Evolutionary conservation across 257 asterid genomes (phyloP), one percentile per base, ranked within the genome.

Genomic region (Ehretia macrophylla): DNA sequence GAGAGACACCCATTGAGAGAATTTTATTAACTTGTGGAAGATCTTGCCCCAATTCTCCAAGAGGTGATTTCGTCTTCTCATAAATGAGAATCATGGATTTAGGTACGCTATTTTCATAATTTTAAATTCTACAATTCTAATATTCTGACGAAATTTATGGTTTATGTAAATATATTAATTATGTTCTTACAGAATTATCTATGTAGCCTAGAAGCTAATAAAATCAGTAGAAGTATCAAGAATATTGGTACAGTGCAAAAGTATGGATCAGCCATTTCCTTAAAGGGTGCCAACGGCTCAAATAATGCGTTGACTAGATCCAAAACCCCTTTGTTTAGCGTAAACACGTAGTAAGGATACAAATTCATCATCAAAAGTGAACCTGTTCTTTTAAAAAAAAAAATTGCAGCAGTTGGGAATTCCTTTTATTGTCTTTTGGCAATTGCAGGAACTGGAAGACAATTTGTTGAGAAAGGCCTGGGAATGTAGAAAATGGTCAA

Each of bases 291-390:
- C 69, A 93, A 66, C 11, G 99, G 97, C 81, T 85, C 89, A 80
- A 93, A 93, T 48, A 93, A 80, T 0, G 97, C 77, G 50, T 86
- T 85, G 3, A 85, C 96, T 63, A 93, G 59, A 14, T 95, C 97
- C 40, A 93, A 95, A 45, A 93, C 87, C 57, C 97, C 99, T 71
- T 89, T 85, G 80, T 89, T 89, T 88, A 86, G 88, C 97, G 86
- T 89, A 75, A 81, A 86, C 17, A 93, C 99, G 59, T 89, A 89
- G 75, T 89, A 93, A 72, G 99, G 96, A 64, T 93, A 93, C 79
- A 93, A 60, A 62, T 93, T 93, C 99, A 93, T 89, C 97, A 93
- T 93, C 77, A 93, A 49, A 16, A 96, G 99, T 1, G 97, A 93
- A 59, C 79, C 79, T 11, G 97, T 89, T 67, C 87, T 80, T 0